These are phyloP conservation scores for Mycena kentingensis DNA, from an alignment of 768 basidiomycete genomes.

Conservation along the genomic window DNA sequence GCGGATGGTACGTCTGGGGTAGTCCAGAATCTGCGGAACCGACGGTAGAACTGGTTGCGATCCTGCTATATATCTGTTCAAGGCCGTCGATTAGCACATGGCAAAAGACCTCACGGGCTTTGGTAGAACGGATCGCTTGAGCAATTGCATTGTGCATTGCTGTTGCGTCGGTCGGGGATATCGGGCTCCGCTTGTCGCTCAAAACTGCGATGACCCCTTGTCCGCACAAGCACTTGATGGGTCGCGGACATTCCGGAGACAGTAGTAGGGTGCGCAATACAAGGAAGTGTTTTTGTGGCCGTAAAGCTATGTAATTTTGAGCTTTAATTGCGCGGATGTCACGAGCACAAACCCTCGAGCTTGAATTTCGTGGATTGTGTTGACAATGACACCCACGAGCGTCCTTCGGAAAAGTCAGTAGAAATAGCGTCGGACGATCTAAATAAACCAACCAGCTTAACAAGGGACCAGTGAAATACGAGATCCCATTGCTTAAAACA, in stretches of 20 bases:
- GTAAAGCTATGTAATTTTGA: slow-evolving; percentile 40
- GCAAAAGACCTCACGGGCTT: too few species aligned
- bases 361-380: slow-evolving; percentile 61
- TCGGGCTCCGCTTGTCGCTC: slow-evolving; percentile 37
- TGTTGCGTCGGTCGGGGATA: slow-evolving; percentile 1
- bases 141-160: slow-evolving; percentile 9
- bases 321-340: background rate
- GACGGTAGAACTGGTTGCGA: slow-evolving; percentile 42
- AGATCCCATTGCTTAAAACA: slow-evolving; percentile 69
- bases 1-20: slow-evolving; percentile 58
- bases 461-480: slow-evolving; percentile 73
- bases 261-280: slow-evolving; percentile 68
- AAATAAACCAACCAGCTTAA: too few species aligned
- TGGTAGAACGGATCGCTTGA: background rate
- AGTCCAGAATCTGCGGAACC: slow-evolving; percentile 39
- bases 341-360: slow-evolving; percentile 49
- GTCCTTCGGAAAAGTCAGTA: too few species aligned
- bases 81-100: slow-evolving; percentile 26
- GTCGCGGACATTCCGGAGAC: slow-evolving; percentile 63
- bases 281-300: slow-evolving; percentile 54
- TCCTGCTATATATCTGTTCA: slow-evolving; percentile 34
- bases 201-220: slow-evolving; percentile 51
- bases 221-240: slow-evolving; percentile 67
- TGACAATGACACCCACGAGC: slow-evolving; percentile 69
- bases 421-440: too few species aligned